Base-by-base conservation (phyloP, 768 basidiomycete genomes). In the Suillus plorans region DNA sequence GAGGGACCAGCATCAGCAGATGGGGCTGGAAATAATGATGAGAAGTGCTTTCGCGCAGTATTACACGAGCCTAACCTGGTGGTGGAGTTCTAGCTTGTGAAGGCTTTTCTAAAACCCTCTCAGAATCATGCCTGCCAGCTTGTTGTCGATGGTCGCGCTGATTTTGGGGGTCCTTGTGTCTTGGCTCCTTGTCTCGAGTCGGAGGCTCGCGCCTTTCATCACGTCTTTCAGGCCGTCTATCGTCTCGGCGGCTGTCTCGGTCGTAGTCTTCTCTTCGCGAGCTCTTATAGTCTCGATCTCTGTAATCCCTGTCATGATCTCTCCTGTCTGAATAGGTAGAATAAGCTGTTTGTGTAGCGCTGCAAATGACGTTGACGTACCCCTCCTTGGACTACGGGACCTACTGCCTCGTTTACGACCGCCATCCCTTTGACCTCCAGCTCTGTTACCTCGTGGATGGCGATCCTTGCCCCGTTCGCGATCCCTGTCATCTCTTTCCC, bases 401-500 rank as follows among this genome's bases (percentile, higher is more conserved):
- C 86, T 80, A 63, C 82, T 81, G 22, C 70, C 70, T 39, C 76
- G 72, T 44, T 79, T 77, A 12, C 80, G 74, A 64, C 72, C 71
- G 39, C 68, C 3, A 57, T 78, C 79, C 37, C 78, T 70, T 60
- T 80, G 77, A 59, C 73, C 73, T 25, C 72, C 75, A 39, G 66
- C 44, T 50, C 74, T 69, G 58, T 79, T 67, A 49, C 78, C 68
- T 64, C 82, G 76, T 34, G 82, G 71, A 60, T 83, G 76, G 28
- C 84, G 79, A 65, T 84, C 81, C 42, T 78, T 77, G 61, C 82
- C 76, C 57, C 80, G 78, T 64, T 86, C 85, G 34, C 85, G 83
- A 63, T 81, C 72, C 31, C 78, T 70, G 55, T 76, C 75, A 69
- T 78, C 78, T 39, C 77, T 81, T 65, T 89, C 88, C 85, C 87